These are phyloP conservation scores for Picea abies DNA, from an alignment of 83 land plant genomes.

Conservation along the genomic window DNA sequence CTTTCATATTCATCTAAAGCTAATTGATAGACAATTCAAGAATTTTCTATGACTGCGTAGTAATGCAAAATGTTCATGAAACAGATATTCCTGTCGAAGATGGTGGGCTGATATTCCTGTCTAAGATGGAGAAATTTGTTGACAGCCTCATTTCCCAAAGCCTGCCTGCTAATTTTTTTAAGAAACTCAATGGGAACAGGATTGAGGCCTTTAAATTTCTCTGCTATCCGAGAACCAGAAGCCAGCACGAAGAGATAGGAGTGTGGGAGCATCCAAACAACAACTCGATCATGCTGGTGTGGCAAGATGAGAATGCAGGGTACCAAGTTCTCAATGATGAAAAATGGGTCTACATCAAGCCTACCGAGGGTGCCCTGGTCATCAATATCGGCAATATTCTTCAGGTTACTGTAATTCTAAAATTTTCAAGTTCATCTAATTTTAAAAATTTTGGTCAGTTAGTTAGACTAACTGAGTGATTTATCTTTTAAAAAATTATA, in stretches of 20 bases:
- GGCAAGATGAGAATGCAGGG: too few species aligned
- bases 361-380: constrained; percentile 26
- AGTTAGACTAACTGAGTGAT: too few species aligned
- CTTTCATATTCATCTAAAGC: not conserved
- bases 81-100: constrained; percentile 19
- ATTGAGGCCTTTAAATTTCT: constrained; percentile 30
- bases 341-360: constrained; percentile 39
- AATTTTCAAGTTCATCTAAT: too few species aligned
- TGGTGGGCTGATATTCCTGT: constrained; percentile 10
- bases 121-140: constrained; percentile 16
- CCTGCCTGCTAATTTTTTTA: constrained; percentile 20
- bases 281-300: constrained; percentile 20
- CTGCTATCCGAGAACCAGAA: constrained; percentile 30
- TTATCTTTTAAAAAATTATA: too few species aligned
- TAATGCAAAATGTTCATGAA: not conserved
- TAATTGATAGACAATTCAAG: not conserved
- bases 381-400: constrained; percentile 46
- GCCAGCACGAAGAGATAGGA: constrained; percentile 20
- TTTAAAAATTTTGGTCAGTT: too few species aligned
- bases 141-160: constrained; percentile 29
- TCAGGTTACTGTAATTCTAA: constrained; percentile 20
- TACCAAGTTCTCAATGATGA: constrained; percentile 28
- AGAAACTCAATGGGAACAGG: constrained; percentile 22
- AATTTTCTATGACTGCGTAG: too few species aligned
- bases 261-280: constrained; percentile 36